phyloP scores from a whole-genome alignment of 257 asterid species.

The Nicotiana tabacum region DNA sequence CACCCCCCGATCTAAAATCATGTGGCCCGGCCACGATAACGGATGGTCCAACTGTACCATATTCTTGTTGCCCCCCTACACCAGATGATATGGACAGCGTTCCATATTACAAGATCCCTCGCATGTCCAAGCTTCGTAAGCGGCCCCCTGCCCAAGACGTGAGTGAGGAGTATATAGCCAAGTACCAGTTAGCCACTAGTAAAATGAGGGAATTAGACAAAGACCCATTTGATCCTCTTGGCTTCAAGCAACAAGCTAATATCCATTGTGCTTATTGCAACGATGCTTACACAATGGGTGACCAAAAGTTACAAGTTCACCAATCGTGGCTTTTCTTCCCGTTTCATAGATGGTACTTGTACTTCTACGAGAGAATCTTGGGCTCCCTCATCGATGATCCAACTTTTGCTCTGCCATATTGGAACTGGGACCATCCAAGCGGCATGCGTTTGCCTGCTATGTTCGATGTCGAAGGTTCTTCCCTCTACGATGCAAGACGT shows the following conservation, averaged over 20 bases:
- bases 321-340: too few relatives aligned
- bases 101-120: background rate
- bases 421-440: slow-evolving; percentile 20
- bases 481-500: slow-evolving; percentile 8
- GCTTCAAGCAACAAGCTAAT: too few relatives aligned
- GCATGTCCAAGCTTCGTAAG: background rate
- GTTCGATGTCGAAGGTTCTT: background rate
- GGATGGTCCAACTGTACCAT: background rate
- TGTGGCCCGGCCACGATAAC: background rate
- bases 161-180: background rate
- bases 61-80: background rate
- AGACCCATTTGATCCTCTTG: background rate
- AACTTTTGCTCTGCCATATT: slow-evolving; percentile 16
- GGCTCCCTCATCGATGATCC: slow-evolving; percentile 23
- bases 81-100: background rate
- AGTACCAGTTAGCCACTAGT: background rate
- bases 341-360: background rate
- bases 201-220: background rate
- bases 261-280: too few relatives aligned
- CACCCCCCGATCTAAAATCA: background rate
- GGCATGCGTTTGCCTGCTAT: slow-evolving; percentile 26
- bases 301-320: too few relatives aligned
- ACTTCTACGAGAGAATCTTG: slow-evolving; percentile 27
- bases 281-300: too few relatives aligned
- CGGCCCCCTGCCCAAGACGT: background rate